phyloP scores from a whole-genome alignment of 139 green algal genomes.

The Chlorella sp. region DNA sequence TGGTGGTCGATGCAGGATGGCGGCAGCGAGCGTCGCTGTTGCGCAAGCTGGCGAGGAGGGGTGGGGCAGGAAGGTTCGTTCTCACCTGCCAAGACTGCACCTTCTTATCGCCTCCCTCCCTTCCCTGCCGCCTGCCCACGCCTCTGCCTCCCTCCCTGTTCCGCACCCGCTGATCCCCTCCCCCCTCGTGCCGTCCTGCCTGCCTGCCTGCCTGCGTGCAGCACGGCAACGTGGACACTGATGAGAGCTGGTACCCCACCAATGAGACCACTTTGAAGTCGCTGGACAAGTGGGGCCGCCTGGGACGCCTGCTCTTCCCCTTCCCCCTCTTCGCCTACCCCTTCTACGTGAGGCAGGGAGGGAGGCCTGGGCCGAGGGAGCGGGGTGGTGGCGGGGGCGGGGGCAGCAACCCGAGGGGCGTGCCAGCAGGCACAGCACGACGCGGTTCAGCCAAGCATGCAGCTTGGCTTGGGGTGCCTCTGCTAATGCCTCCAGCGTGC shows the following conservation, averaged over 20 bases:
- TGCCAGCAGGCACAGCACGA: neutral
- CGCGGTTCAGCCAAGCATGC: too few species aligned
- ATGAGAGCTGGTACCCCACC: constrained; percentile 94
- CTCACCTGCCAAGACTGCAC: neutral
- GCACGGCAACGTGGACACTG: constrained; percentile 93
- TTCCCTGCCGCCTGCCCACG: neutral
- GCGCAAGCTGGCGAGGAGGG: too few species aligned
- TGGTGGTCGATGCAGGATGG: too few species aligned
- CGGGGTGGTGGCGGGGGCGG: too few species aligned
- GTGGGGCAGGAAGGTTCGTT: too few species aligned
- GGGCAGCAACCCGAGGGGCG: too few species aligned
- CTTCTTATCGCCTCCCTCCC: neutral
- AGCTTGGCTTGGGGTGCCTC: neutral
- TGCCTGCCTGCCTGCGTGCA: neutral
- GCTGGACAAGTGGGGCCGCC: constrained; percentile 41
- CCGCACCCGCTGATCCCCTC: neutral
- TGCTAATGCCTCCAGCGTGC: too few species aligned
- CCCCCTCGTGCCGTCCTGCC: neutral
- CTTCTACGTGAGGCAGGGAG: constrained; percentile 79
- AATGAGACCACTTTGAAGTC: constrained; percentile 57
- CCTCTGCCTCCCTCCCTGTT: neutral
- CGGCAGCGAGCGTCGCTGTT: too few species aligned
- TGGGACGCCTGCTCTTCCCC: constrained; percentile 85
- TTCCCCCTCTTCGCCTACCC: constrained; percentile 90
- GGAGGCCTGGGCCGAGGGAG: neutral